Conservation (phyloP, 2,329 filamentous ascomycete species). For the Apiospora hydei region DNA sequence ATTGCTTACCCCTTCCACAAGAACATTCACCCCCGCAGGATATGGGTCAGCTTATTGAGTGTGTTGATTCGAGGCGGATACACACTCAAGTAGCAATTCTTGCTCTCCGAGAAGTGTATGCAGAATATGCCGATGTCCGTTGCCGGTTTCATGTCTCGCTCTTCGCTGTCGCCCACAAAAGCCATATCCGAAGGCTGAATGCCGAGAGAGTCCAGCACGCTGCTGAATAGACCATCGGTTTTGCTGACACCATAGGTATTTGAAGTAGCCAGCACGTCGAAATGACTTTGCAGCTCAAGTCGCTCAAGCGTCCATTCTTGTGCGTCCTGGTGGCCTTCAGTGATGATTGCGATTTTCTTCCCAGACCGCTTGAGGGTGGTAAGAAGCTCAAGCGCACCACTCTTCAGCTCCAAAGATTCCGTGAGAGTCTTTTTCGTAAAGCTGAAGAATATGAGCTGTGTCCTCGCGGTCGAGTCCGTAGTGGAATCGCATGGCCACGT, state of each 20-base stretch:
- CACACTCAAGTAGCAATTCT: not conserved
- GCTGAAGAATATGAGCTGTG: conserved; percentile 34
- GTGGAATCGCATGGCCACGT: too few species aligned
- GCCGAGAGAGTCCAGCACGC: not conserved
- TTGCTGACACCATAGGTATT: not conserved
- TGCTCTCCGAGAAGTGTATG: not conserved
- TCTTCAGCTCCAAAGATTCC: conserved; percentile 43
- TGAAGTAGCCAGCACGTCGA: not conserved
- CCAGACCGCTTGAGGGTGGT: conserved; percentile 41
- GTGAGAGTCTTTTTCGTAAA: conserved; percentile 43
- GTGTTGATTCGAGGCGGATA: not conserved
- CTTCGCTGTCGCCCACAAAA: conserved; percentile 5
- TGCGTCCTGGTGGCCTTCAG: conserved; percentile 55
- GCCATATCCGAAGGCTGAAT: not conserved
- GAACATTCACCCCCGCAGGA: not conserved
- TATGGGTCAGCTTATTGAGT: not conserved
- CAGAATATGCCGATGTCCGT: not conserved
- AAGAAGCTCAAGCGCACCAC: conserved; percentile 46
- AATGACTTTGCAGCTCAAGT: not conserved
- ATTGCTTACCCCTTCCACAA: too few species aligned
- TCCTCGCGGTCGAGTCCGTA: conserved; percentile 33
- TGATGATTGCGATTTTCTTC: conserved; percentile 52
- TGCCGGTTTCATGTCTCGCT: not conserved
- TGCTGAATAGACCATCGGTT: not conserved
- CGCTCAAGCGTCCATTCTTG: conserved; percentile 37